Percentiles rank a stretch among this genome's conserved stretches.
These are phyloP conservation scores for Colletotrichum aenigma DNA, from an alignment of 2,329 filamentous ascomycete genomes.

Conservation along the genomic window DNA sequence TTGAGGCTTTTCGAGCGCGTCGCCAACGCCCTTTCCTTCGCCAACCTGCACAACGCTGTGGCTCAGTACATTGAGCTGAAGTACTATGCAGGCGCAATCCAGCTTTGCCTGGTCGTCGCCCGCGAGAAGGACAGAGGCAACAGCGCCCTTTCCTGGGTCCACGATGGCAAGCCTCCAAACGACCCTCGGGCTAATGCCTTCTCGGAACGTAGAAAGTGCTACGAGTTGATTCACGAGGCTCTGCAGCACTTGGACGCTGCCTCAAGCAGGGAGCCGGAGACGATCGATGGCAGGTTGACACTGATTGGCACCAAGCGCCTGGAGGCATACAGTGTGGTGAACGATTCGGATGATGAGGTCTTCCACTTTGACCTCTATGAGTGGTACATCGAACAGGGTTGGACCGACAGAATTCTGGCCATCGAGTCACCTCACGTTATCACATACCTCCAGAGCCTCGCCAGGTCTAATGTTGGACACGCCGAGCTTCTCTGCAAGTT, in stretches of 20 bases:
- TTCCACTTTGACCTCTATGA: slow-evolving; percentile 98
- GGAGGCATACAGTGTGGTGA: slow-evolving; percentile 91
- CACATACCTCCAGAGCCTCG: slow-evolving; percentile 81
- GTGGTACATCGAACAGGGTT: slow-evolving; percentile 89
- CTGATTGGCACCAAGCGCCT: slow-evolving; percentile 77
- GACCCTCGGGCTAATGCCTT: slow-evolving; percentile 75
- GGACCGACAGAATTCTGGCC: slow-evolving; percentile 83
- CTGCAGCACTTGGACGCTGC: slow-evolving; percentile 78
- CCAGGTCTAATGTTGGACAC: slow-evolving; percentile 72
- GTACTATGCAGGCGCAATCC: slow-evolving; percentile 94
- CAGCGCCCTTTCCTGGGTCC: slow-evolving; percentile 82
- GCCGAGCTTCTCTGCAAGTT: slow-evolving; percentile 94
- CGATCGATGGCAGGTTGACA: slow-evolving; percentile 79
- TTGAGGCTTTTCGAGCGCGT: slow-evolving; percentile 88
- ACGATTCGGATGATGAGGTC: slow-evolving; percentile 86
- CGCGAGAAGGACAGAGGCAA: slow-evolving; percentile 87
- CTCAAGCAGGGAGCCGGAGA: slow-evolving; percentile 70
- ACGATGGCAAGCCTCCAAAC: slow-evolving; percentile 75
- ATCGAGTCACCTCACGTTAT: slow-evolving; percentile 87
- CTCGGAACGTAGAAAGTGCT: slow-evolving; percentile 76
- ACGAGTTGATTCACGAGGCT: slow-evolving; percentile 85
- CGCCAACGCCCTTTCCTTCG: slow-evolving; percentile 78
- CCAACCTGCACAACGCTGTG: slow-evolving; percentile 80
- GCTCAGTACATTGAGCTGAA: slow-evolving; percentile 79
- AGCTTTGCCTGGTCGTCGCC: slow-evolving; percentile 83